Base-by-base conservation (phyloP, 1,284 basidiomycete genomes). In the Malassezia yamatoensis region DNA sequence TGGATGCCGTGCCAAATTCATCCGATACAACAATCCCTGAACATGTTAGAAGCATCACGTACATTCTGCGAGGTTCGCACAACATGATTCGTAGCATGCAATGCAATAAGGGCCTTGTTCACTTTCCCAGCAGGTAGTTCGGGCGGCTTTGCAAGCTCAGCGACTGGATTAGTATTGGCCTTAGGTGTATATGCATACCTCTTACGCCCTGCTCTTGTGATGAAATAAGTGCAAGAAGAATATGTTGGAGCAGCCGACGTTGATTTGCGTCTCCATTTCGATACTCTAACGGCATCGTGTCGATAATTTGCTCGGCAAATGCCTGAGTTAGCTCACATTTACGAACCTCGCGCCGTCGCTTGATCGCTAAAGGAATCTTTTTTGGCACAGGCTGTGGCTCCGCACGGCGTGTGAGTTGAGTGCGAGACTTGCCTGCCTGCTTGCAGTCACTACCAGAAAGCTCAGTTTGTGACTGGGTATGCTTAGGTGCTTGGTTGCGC, bases 41-140 rank as follows among this genome's bases (percentile, higher is more conserved):
- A 7, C 34, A 15, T 32, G 39, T 37, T 18, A 46, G 42, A 29
- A 29, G 24, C 24, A 7, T 29, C 1, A 38, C 43, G 15, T 38
- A 53, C 78, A 58, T 75, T 76, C 20, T 75, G 70, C 32, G 61
- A 76, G 20, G 60, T 66, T 75, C 90, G 93, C 45, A 78, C 77
- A 3, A 90, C 87, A 24, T 88, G 82, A 74, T 93, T 94, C 51
- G 88, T 81, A 64, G 85, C 85, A 1, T 91, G 88, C 1, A 94
- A 79, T 1, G 89, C 88, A 54, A 94, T 90, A 33, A 96, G 79
- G 63, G 88, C 90, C 76, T 90, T 93, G 77, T 94, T 93, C 41
- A 89, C 89, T 36, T 85, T 81, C 6, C 88, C 86, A 76, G 91
- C 88, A 45, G 84, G 85, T 44, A 91, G 79, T 56, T 90, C 87